These are phyloP conservation scores for Phytophthora quininea DNA, from an alignment of 352 stramenopile species.

Conservation along the genomic window DNA sequence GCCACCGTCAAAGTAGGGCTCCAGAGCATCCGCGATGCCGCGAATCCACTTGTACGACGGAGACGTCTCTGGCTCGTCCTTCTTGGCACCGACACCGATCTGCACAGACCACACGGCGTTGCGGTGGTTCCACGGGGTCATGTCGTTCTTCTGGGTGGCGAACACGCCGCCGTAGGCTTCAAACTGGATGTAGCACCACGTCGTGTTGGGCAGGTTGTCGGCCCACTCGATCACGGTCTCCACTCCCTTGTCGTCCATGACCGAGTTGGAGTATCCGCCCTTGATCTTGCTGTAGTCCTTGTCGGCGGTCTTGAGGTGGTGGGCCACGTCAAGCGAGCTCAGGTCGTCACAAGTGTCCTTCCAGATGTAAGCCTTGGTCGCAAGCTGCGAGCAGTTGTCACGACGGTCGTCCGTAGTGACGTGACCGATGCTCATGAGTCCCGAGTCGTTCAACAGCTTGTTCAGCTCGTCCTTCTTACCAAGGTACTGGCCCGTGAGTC, in stretches of 20 bases:
- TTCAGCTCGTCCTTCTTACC: conserved; percentile 42
- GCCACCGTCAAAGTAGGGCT: conserved; percentile 48
- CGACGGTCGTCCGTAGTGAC: conserved; percentile 44
- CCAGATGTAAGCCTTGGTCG: conserved; percentile 59
- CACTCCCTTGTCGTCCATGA: conserved; percentile 45
- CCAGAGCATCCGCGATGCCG: conserved; percentile 37
- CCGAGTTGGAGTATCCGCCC: conserved; percentile 51
- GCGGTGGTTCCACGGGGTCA: conserved; percentile 53
- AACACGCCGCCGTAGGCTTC: conserved; percentile 60
- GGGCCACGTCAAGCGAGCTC: conserved; percentile 41
- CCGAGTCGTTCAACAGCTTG: conserved; percentile 40
- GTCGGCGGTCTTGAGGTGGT: conserved; percentile 37
- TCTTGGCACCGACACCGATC: conserved; percentile 44
- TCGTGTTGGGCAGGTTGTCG: conserved; percentile 42
- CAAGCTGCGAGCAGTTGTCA: conserved; percentile 51
- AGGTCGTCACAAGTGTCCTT: conserved; percentile 45
- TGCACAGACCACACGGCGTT: conserved; percentile 58
- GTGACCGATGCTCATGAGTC: conserved; percentile 36
- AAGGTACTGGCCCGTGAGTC: conserved; percentile 52
- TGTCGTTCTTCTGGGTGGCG: conserved; percentile 42
- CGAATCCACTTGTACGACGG: conserved; percentile 50
- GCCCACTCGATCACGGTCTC: conserved; percentile 42
- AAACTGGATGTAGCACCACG: conserved; percentile 58
- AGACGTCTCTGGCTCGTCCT: conserved; percentile 44
- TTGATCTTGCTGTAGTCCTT: conserved; percentile 62